phyloP scores from a whole-genome alignment of 2,329 filamentous ascomycete genomes.

The Scedosporium dehoogii region DNA sequence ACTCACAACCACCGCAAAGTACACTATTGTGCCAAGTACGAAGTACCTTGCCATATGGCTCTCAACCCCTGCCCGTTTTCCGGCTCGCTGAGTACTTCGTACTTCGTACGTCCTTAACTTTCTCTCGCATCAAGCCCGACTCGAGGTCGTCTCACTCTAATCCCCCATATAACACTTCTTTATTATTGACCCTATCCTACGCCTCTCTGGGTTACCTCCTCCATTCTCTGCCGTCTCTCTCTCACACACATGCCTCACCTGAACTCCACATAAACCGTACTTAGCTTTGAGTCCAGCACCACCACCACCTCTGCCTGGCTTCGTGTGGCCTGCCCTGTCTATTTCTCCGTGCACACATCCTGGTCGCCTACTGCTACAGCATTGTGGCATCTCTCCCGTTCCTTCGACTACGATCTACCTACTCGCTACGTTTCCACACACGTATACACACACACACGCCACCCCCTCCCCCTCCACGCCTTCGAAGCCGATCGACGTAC shows the following conservation, averaged over 20 bases:
- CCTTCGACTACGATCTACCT: neutral
- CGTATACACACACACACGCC: neutral
- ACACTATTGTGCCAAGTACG: neutral
- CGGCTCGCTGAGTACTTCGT: neutral
- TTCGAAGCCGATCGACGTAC: neutral
- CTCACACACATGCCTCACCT: conserved; percentile 5
- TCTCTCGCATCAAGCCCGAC: neutral
- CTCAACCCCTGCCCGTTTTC: neutral
- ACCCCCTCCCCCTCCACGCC: neutral
- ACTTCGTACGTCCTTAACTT: neutral
- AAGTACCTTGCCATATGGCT: neutral
- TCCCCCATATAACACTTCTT: neutral
- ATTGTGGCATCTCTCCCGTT: neutral
- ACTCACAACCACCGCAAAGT: neutral
- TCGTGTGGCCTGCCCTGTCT: neutral
- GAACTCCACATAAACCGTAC: neutral
- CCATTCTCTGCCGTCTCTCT: conserved; percentile 6
- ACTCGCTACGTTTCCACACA: neutral
- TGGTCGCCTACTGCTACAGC: neutral
- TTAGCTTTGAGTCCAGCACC: neutral
- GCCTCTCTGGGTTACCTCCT: neutral
- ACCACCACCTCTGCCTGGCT: neutral
- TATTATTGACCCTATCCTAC: neutral
- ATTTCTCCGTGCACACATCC: conserved; percentile 5
- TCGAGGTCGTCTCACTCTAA: neutral